Evolutionary conservation across 176 grass and related monocot genomes (phyloP), one percentile per base, ranked within the genome.

Genomic region (Oryza nivara): DNA sequence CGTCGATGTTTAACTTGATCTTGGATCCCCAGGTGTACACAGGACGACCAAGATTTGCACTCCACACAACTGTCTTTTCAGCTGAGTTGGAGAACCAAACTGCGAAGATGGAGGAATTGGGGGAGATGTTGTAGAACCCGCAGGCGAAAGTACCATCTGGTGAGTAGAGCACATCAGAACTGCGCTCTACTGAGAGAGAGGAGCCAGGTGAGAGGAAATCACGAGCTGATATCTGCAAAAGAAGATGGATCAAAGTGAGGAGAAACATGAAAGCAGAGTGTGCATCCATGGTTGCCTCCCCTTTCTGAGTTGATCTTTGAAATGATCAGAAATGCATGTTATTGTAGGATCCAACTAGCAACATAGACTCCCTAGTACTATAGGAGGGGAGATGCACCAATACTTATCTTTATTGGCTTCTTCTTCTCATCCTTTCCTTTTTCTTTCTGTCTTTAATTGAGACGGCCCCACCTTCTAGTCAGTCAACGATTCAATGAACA

Each of bases 131-230:
- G 20, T 56, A 49, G 47, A 81, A 70, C 28, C 79, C 79, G 10
- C 79, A 81, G 12, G 79, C 38, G 32, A 80, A 80, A 8, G 17
- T 70, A 47, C 65, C 79, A 26, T 81, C 66, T 15, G 66, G 66
- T 15, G 79, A 70, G 4, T 9, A 2, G 65, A 81, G 79, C 11
- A 81, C 46, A 10, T 81, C 79, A 11, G 78, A 80, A 66, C 30
- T 80, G 78, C 1, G 45, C 17, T 70, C 79, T 56, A 40, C 47
- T 0, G 46, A 56, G 66, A 81, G 72, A 0, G 65, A 70, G 13
- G 85, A 87, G 2, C 85, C 85, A 9, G 72, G 49, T 14, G 8
- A 76, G 72, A 87, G 85, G 79, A 47, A 70, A 11, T 87, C 79
- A 7, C 15, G 25, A 23, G 72, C 79, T 8, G 72, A 64, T 16